Evolutionary conservation across 2,329 filamentous ascomycete species (phyloP), one percentile per base, ranked within the genome.

Genomic region (Hymenoscyphus occultus): DNA sequence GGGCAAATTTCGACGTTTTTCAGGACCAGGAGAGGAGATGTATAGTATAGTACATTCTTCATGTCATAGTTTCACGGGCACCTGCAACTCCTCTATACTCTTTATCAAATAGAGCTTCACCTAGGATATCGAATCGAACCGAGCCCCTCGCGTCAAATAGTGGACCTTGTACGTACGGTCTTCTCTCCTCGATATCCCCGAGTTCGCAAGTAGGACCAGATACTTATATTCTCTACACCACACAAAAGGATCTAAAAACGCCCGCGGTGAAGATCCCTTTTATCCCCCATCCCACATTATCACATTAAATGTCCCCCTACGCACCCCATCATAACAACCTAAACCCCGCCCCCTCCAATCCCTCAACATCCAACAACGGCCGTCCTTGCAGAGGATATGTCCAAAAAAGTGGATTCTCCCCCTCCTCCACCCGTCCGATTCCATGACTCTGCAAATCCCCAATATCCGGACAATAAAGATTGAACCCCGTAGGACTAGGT

Each of bases 381-480:
- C 67, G 54, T 31, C 73, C 73, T 48, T 75, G 73, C 39, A 74
- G 64, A 10, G 73, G 73, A 61, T 74, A 75, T 6, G 69, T 69
- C 70, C 71, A 73, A 39, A 75, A 75, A 16, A 75, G n/a, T 0
- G 72, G 71, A 58, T 70, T 71, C 2, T 70, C 68, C 10, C 60
- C 65, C 9, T 32, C 4, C 1, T 12, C 19, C 0, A 61, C 65
- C 10, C 60, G 16, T 1, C 67, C 63, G 14, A 74, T 67, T 0
- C 63, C 64, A 59, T 64, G 68, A 19, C 63, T 57, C 78, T 80
- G 12, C 14, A 42, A n/a, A 5, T 7, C 62, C 2, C 59, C 56
- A 5, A 72, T 64, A 56, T 71, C 68, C 5, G 71, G 70, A 60
- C 69, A 71, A 54, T 73, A 74, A n/a, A 68, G 62, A 56, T 75